These are phyloP conservation scores for Adiantum capillusveneris DNA, from an alignment of 75 land plant genomes.

Conservation along the genomic window DNA sequence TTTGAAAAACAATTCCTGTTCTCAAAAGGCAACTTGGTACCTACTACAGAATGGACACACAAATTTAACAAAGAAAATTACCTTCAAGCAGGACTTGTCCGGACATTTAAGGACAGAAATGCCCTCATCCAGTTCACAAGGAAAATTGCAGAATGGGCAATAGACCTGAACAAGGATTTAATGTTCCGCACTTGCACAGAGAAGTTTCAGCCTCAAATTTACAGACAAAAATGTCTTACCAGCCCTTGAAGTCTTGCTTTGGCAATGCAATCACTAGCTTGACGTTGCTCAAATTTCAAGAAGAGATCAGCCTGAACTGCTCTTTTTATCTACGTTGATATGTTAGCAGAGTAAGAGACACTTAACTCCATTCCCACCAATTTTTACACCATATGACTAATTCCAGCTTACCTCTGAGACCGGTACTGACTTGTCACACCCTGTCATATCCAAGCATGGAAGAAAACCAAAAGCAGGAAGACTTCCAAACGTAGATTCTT, in stretches of 20 bases:
- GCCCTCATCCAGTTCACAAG: slow-evolving; percentile 28
- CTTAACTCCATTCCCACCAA: too few species aligned
- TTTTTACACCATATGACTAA: too few species aligned
- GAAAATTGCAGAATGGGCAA: slow-evolving; percentile 31
- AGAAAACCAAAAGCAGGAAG: slow-evolving; percentile 9
- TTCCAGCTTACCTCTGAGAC: slow-evolving; percentile 27
- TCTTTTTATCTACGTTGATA: slow-evolving; percentile 20
- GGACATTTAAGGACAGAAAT: slow-evolving; percentile 22
- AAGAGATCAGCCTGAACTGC: slow-evolving; percentile 20
- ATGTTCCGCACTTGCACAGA: background rate
- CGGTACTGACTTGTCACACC: slow-evolving; percentile 19
- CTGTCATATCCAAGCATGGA: slow-evolving; percentile 26
- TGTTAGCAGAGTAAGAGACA: too few species aligned
- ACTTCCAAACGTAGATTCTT: slow-evolving; percentile 28
- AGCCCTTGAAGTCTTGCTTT: slow-evolving; percentile 23
- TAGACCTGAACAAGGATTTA: slow-evolving; percentile 15
- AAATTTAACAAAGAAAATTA: background rate
- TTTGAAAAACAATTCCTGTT: too few species aligned
- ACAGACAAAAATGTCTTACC: too few species aligned
- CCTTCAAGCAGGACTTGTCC: slow-evolving; percentile 20
- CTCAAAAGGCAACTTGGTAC: too few species aligned
- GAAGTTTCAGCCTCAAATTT: too few species aligned
- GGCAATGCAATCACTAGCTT: slow-evolving; percentile 31
- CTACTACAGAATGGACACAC: too few species aligned
- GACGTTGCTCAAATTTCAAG: slow-evolving; percentile 29